phyloP scores from a whole-genome alignment of 768 basidiomycete species.

The Holtermannia corniformis region DNA sequence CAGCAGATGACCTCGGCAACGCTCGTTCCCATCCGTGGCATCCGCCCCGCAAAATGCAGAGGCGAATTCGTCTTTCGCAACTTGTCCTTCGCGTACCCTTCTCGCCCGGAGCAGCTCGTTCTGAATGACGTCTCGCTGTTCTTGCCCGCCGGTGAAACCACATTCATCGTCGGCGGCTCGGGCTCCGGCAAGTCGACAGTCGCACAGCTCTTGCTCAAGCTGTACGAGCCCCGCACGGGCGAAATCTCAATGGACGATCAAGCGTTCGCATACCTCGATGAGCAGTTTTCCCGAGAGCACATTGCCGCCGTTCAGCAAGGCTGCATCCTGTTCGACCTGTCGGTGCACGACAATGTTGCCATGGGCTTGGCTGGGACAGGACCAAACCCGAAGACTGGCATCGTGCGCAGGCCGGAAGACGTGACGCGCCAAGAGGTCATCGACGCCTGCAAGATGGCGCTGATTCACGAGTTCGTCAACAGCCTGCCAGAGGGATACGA shows the following conservation, averaged over 20 bases:
- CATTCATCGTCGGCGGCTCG: slow-evolving; percentile 69
- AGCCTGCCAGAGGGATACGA: slow-evolving; percentile 85
- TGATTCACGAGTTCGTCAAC: slow-evolving; percentile 76
- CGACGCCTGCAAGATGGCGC: slow-evolving; percentile 68
- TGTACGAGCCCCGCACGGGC: slow-evolving; percentile 61
- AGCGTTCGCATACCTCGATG: slow-evolving; percentile 63
- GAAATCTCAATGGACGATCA: slow-evolving; percentile 72
- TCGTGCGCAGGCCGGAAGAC: slow-evolving; percentile 44
- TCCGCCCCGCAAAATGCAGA: slow-evolving; percentile 54
- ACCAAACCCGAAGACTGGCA: slow-evolving; percentile 20
- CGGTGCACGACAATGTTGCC: slow-evolving; percentile 75
- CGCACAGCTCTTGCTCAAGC: slow-evolving; percentile 55
- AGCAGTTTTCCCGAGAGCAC: slow-evolving; percentile 56
- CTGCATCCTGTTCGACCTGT: slow-evolving; percentile 65
- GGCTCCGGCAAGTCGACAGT: slow-evolving; percentile 71
- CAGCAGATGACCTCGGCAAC: background rate
- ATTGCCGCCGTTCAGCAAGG: slow-evolving; percentile 74
- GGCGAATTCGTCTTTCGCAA: slow-evolving; percentile 61
- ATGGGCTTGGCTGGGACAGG: slow-evolving; percentile 55
- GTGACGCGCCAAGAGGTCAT: slow-evolving; percentile 63
- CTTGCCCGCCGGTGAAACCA: slow-evolving; percentile 61
- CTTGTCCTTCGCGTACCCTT: slow-evolving; percentile 64
- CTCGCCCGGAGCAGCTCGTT: slow-evolving; percentile 55
- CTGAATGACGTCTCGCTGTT: slow-evolving; percentile 56
- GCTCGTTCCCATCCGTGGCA: slow-evolving; percentile 50